A percentile compares a stretch with the other conserved stretches of the same genome.
Conservation (phyloP, 1,284 basidiomycete genomes). For the Puccinia triticina region DNA sequence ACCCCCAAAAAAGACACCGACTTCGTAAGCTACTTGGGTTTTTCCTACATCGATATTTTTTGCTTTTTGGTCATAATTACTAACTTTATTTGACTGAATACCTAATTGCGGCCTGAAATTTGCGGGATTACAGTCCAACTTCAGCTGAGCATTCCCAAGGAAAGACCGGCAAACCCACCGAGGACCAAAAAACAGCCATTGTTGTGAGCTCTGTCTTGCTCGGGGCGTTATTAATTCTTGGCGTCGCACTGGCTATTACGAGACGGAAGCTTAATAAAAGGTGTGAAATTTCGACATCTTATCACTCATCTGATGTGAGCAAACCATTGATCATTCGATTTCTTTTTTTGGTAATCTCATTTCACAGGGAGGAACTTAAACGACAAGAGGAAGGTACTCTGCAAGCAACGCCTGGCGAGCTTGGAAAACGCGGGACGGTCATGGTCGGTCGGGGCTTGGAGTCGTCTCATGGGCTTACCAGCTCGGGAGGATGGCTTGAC, state of each 20-base stretch:
- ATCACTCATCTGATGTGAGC: neutral
- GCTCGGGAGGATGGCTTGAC: slow-evolving; percentile 38
- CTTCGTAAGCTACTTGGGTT: neutral
- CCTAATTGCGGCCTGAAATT: neutral
- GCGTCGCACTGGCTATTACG: neutral
- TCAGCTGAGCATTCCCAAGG: neutral
- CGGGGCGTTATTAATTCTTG: neutral
- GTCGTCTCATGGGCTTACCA: slow-evolving; percentile 13
- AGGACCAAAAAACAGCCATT: slow-evolving; percentile 2
- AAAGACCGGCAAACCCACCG: neutral
- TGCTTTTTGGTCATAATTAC: neutral
- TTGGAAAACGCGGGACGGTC: slow-evolving; percentile 23
- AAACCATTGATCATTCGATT: neutral
- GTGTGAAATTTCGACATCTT: neutral
- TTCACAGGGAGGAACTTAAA: neutral
- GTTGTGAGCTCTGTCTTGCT: neutral
- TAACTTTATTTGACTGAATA: neutral
- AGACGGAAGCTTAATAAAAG: neutral
- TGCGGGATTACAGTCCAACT: neutral
- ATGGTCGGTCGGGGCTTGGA: slow-evolving; percentile 27
- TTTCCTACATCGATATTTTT: neutral
- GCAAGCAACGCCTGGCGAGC: slow-evolving; percentile 20
- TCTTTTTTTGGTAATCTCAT: neutral
- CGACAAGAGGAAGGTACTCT: neutral
- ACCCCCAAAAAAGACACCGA: neutral